Conservation (phyloP, 78 protist genomes). For the Guillardia theta region DNA sequence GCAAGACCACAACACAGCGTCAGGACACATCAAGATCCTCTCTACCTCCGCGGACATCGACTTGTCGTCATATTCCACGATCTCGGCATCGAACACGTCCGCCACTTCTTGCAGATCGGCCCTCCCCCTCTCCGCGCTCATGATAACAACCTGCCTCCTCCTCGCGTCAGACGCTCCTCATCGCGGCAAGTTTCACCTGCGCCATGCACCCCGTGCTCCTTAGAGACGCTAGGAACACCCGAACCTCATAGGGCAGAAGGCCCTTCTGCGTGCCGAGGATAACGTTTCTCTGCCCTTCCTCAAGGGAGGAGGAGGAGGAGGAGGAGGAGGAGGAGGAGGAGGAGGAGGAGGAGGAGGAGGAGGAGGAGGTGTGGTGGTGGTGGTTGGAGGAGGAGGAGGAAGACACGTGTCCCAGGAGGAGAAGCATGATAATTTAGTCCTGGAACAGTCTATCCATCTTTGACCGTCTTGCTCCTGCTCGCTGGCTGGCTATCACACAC, state of each 20-base stretch:
- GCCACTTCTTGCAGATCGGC: neutral
- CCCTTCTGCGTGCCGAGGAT: conserved; percentile 11
- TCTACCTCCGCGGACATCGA: neutral
- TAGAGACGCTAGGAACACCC: neutral
- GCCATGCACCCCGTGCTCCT: neutral
- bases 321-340: too few relatives aligned
- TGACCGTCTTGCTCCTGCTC: too few relatives aligned
- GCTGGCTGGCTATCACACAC: too few relatives aligned
- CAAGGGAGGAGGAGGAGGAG: too few relatives aligned
- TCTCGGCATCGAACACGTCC: neutral
- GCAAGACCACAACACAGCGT: neutral
- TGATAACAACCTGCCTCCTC: neutral
- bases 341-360: too few relatives aligned
- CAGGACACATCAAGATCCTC: too few relatives aligned
- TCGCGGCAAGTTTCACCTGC: neutral
- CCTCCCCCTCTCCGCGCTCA: neutral
- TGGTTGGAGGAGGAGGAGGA: too few relatives aligned
- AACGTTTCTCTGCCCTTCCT: neutral
- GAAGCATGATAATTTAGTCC: too few relatives aligned
- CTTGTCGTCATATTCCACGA: neutral
- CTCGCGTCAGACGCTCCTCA: neutral
- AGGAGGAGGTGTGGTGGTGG: too few relatives aligned
- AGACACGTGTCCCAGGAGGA: too few relatives aligned
- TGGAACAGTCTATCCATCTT: too few relatives aligned
- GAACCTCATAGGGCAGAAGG: neutral